Evolutionary conservation across 1,284 basidiomycete genomes (phyloP).

Genomic region (Athelia psychrophila): DNA sequence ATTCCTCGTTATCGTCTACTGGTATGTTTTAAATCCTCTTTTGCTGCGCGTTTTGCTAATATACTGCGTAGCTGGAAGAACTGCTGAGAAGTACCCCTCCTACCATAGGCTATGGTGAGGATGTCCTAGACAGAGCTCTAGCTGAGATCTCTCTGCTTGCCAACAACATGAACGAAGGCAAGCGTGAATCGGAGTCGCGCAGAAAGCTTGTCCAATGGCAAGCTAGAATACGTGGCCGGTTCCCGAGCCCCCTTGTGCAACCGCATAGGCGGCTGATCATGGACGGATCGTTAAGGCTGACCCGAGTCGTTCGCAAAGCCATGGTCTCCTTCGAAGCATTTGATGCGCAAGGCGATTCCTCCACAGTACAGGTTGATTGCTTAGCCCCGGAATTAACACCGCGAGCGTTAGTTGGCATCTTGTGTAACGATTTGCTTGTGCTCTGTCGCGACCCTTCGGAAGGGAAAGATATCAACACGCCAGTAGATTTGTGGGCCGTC

Average conservation of each 20-base stretch:
- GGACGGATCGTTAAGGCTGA: slow-evolving; percentile 82
- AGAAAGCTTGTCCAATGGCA: slow-evolving; percentile 93
- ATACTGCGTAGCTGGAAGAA: slow-evolving; percentile 69
- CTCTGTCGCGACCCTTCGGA: slow-evolving; percentile 81
- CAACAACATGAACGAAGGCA: slow-evolving; percentile 95
- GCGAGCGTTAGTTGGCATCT: slow-evolving; percentile 70
- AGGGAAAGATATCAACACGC: slow-evolving; percentile 66
- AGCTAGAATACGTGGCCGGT: slow-evolving; percentile 83
- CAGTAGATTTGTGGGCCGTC: slow-evolving; percentile 90
- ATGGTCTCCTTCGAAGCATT: slow-evolving; percentile 83
- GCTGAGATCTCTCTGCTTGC: slow-evolving; percentile 85
- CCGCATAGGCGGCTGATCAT: slow-evolving; percentile 92
- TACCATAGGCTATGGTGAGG: slow-evolving; percentile 64
- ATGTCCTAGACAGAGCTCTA: slow-evolving; percentile 84
- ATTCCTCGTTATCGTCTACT: slow-evolving; percentile 94
- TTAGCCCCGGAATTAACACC: slow-evolving; percentile 81
- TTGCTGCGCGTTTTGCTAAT: slow-evolving; percentile 8
- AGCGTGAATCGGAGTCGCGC: slow-evolving; percentile 89
- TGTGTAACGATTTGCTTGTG: slow-evolving; percentile 92
- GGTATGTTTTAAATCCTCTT: slow-evolving; percentile 35
- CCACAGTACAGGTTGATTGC: slow-evolving; percentile 85
- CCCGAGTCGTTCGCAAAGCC: slow-evolving; percentile 87
- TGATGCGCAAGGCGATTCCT: slow-evolving; percentile 71
- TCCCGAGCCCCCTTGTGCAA: slow-evolving; percentile 95
- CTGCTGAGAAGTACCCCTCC: slow-evolving; percentile 83